Evolutionary conservation across 345 rosid species (phyloP), one percentile per base, ranked within the genome.

Genomic region (Citrus unshiu): DNA sequence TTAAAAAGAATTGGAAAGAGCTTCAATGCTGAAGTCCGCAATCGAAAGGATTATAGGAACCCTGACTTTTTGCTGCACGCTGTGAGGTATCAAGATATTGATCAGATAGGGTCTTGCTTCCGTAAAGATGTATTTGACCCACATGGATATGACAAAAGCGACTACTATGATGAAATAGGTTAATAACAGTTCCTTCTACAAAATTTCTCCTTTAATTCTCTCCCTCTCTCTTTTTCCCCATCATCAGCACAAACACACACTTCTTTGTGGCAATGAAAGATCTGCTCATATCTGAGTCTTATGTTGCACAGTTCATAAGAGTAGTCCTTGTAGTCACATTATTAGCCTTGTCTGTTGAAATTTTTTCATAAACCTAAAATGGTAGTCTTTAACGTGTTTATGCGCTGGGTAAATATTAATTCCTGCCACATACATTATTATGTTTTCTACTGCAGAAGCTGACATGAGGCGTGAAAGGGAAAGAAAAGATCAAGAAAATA

Each of bases 61-160:
- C 99, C 98, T 2, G 98, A 94, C 81, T 96, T 96, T 79, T 85
- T 94, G 81, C 85, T 93, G 75, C 98, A 96, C 78, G 98, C 98
- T 1, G 99, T 96, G 78, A 90, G 90, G 82, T 94, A 94, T 82
- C 98, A 96, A 81, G 95, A 90, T 72, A 94, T 96, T 62, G 98
- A 96, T 81, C 95, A 92, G 90, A 88, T 87, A 40, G 98, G 99
- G 58, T 91, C 98, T 70, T 94, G 97, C 91, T 92, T 96, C 85
- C 82, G 89, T 77, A 93, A 96, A 86, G 98, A 94, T 83, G 95
- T 94, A 10, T 96, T 93, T 64, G 95, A 96, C 62, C 98, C 99
- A 29, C 91, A 92, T 86, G 99, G 98, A 75, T 96, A 91, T 78
- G 97, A 94, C 81, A 86, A 80, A 68, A 90, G 97, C 37, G 98